A percentile compares a stretch with the other conserved stretches of the same genome.
These are phyloP conservation scores for Thielaviopsis musarum DNA, from an alignment of 2,329 filamentous ascomycete genomes.

Conservation along the genomic window DNA sequence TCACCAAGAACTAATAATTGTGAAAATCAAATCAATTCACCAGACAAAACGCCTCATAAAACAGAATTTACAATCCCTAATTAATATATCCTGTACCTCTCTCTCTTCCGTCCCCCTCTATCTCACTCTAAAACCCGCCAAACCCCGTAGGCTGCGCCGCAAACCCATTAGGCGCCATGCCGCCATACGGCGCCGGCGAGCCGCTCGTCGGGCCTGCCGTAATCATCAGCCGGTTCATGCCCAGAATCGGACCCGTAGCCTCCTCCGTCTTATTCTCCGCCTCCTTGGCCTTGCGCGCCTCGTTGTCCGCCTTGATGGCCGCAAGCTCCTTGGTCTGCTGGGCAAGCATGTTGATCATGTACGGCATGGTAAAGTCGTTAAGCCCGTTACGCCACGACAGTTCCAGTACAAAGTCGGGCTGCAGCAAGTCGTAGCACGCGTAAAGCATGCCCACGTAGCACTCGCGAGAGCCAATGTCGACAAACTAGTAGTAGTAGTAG, in stretches of 20 bases:
- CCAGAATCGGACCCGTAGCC: conserved; percentile 84
- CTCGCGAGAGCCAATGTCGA: conserved; percentile 96
- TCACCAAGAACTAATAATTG: no score
- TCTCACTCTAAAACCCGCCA: conserved; percentile 30
- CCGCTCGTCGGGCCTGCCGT: conserved; percentile 63
- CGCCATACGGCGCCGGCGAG: conserved; percentile 49
- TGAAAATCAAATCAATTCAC: no score
- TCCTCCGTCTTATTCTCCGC: conserved; percentile 64
- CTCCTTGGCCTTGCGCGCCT: conserved; percentile 72
- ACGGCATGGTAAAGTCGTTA: conserved; percentile 96
- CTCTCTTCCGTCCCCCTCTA: no score
- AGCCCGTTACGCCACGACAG: conserved; percentile 93
- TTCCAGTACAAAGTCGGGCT: conserved; percentile 82
- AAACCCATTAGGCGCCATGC: conserved; percentile 65
- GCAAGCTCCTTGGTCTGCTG: conserved; percentile 82
- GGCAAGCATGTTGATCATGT: conserved; percentile 96
- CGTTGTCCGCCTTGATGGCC: conserved; percentile 82
- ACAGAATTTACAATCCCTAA: no score
- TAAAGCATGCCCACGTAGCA: conserved; percentile 99
- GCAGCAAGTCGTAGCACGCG: conserved; percentile 92
- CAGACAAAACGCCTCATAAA: no score
- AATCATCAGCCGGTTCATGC: conserved; percentile 79
- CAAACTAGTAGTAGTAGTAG: conserved; percentile 58
- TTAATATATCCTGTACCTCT: no score
- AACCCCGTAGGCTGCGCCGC: conserved; percentile 76